A percentile compares a stretch with the other conserved stretches of the same genome.
phyloP scores from a whole-genome alignment of 1,139 yeast genomes.

The Taphrina pruni region DNA sequence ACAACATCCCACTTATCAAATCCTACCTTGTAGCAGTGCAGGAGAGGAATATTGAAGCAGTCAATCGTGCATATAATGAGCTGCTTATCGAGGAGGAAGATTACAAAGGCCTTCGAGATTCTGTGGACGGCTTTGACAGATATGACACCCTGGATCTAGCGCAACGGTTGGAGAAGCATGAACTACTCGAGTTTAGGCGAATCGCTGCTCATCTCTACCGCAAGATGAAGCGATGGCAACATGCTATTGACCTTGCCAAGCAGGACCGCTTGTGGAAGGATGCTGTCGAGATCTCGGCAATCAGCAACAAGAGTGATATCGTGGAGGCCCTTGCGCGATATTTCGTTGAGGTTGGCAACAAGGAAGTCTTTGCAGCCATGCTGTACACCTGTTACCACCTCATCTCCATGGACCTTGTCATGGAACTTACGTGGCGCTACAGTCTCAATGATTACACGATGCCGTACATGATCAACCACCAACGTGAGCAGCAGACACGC shows the following conservation, averaged over 20 bases:
- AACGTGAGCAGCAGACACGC: conserved; percentile 73
- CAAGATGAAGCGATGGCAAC: conserved; percentile 90
- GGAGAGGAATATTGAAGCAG: conserved; percentile 86
- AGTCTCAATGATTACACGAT: conserved; percentile 78
- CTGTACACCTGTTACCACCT: conserved; percentile 84
- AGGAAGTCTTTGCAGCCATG: conserved; percentile 91
- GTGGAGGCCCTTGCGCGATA: conserved; percentile 88
- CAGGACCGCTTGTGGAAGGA: conserved; percentile 94
- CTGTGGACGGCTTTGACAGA: conserved; percentile 88
- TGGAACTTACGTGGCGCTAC: conserved; percentile 91
- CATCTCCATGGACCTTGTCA: conserved; percentile 79
- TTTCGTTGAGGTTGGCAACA: conserved; percentile 96
- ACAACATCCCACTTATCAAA: conserved; percentile 92
- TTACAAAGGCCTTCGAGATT: conserved; percentile 82
- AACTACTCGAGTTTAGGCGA: conserved; percentile 88
- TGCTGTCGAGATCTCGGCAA: conserved; percentile 89
- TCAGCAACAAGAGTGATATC: conserved; percentile 76
- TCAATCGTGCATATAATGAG: conserved; percentile 94
- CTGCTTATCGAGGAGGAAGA: conserved; percentile 95
- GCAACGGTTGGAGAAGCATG: conserved; percentile 88
- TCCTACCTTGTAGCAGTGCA: conserved; percentile 92
- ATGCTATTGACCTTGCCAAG: conserved; percentile 86
- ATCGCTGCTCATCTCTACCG: conserved; percentile 93
- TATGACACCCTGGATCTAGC: conserved; percentile 93
- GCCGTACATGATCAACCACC: conserved; percentile 85